Base-by-base conservation (phyloP, 495 filamentous ascomycete genomes). In the Penicillium waksmanii region DNA sequence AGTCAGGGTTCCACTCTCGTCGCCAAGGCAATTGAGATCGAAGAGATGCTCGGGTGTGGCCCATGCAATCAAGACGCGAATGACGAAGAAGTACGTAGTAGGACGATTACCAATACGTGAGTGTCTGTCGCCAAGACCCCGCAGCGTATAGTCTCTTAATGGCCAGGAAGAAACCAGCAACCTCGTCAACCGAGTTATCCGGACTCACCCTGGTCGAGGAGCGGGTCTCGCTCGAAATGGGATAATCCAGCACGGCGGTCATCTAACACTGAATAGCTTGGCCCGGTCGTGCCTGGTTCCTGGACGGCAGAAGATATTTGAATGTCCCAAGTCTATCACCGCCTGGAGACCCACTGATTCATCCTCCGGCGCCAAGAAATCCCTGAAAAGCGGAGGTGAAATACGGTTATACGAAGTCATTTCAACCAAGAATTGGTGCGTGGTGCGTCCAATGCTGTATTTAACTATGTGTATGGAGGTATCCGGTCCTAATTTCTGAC, bases 111-210 rank as follows among this genome's bases (percentile, higher is more conserved):
- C 46, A 48, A 27, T 25, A 48, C 11, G 46, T 46, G 46, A 9
- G 9, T 10, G 15, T 48, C 1, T 48, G 15, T 13, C 19, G 11
- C 46, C 18, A 23, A 48, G 21, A 27, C 23, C 7, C 46, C 11
- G 21, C 3, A 3, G 11, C n/a, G 21, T 48, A 48, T 46, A 46
- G 17, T 15, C 15, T 27, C 19, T 4, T 27, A 13, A n/a, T 31
- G 11, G 46, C 46, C 9, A 27, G 46, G 46, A 48, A 48, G 21
- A 48, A 48, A 48, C 46, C 46, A 21, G 46, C 46, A 27, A 15
- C 19, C 18, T 23, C 11, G 19, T 27, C 46, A 48, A 48, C 46
- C 46, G 46, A 48, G 46, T 27, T 27, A 48, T 27, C 46, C 46
- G 46, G 11, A 27, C 46, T 48, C 18, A 27, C 19, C 19, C 46